Evolutionary conservation across 352 stramenopile species (phyloP).

Genomic region (Globisporangium paddicum): DNA sequence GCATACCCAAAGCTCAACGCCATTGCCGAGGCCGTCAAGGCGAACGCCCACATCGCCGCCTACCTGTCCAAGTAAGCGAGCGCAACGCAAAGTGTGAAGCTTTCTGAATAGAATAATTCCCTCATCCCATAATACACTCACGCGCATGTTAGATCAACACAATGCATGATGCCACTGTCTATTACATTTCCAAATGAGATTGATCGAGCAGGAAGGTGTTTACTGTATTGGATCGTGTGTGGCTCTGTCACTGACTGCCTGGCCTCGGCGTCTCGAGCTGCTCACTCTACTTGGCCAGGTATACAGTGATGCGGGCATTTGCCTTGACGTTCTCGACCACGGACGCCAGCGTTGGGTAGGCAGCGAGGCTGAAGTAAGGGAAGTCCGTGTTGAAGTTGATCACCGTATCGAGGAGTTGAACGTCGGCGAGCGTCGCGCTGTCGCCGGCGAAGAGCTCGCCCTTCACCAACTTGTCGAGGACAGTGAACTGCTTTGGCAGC

Average conservation of each 20-base stretch:
- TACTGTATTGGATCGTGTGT: no score
- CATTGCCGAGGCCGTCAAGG: constrained; percentile 15
- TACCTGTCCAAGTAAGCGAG: constrained; percentile 23
- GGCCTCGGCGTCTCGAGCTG: no score
- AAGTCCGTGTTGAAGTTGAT: constrained; percentile 24
- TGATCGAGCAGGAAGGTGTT: no score
- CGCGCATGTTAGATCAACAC: no score
- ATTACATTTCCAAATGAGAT: no score
- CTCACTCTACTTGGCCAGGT: constrained; percentile 22
- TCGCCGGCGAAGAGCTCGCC: constrained; percentile 34
- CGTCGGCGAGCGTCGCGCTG: constrained; percentile 27
- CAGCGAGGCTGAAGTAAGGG: constrained; percentile 13
- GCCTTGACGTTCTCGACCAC: constrained; percentile 28
- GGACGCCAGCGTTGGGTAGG: constrained; percentile 32
- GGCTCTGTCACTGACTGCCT: no score
- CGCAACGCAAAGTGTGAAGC: no score
- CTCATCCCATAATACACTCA: no score
- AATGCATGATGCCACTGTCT: no score
- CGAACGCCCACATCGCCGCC: constrained; percentile 18
- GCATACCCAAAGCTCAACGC: constrained; percentile 23
- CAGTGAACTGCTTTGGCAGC: constrained; percentile 21
- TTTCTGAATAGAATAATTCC: no score
- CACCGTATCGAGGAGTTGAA: constrained; percentile 38
- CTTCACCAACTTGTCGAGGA: constrained; percentile 21
- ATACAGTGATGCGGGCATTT: constrained; percentile 25